Conservation (phyloP, 2,329 filamentous ascomycete species). For the Sporothrix luriei region DNA sequence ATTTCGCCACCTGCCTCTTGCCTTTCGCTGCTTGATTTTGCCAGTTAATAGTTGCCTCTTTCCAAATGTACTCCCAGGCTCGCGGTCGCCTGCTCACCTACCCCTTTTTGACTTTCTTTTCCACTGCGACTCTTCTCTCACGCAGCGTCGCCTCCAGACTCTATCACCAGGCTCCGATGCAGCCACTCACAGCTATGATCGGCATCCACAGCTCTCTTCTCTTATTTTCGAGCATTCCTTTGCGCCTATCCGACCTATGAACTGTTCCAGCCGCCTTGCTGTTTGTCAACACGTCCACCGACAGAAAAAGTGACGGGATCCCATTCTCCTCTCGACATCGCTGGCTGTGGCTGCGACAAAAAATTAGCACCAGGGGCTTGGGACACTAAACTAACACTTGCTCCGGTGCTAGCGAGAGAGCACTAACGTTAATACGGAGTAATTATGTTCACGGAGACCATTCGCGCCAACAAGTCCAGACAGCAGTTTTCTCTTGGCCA, state of each 20-base stretch:
- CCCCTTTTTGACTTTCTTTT: background rate
- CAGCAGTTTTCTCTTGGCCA: background rate
- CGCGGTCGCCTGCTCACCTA: conserved; percentile 9
- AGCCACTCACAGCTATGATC: conserved; percentile 20
- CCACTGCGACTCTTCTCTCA: background rate
- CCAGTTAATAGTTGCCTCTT: background rate
- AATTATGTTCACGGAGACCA: conserved; percentile 4
- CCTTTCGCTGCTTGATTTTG: background rate
- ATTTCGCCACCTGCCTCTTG: background rate
- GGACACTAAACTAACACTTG: background rate
- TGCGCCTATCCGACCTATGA: conserved; percentile 16
- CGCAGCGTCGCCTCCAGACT: background rate
- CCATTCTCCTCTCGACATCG: background rate
- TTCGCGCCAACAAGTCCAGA: too few species aligned
- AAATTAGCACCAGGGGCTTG: background rate
- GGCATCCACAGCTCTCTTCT: background rate
- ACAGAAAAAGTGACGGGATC: conserved; percentile 2
- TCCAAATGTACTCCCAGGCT: background rate
- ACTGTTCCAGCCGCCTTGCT: background rate
- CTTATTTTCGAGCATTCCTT: background rate
- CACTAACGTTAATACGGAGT: conserved; percentile 14
- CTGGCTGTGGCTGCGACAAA: background rate
- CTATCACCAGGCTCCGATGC: background rate
- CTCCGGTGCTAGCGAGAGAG: conserved; percentile 15
- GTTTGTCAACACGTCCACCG: background rate